Percentiles rank a stretch among this genome's conserved stretches.
Conservation (phyloP, 768 basidiomycete genomes). For the Coprinopsis cinerea region DNA sequence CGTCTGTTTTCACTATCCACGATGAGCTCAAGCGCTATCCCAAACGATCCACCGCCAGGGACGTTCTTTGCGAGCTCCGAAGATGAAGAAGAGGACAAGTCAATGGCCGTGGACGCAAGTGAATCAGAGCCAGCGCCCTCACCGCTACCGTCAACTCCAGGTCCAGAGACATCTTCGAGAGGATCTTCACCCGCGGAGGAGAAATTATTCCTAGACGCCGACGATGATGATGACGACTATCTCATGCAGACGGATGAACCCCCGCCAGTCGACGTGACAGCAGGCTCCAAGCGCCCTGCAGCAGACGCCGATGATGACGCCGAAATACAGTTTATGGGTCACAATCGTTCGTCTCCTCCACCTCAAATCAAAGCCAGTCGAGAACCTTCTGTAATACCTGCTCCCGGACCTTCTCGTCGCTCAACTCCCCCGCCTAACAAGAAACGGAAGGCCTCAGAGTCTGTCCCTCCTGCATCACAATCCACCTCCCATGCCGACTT, state of each 20-base stretch:
- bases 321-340: conserved; percentile 20
- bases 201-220: conserved; percentile 30
- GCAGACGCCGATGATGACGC: conserved; percentile 29
- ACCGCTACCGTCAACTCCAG: conserved; percentile 15
- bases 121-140: conserved; percentile 2
- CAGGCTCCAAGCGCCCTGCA: conserved; percentile 13
- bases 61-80: conserved; percentile 61
- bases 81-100: conserved; percentile 30
- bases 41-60: conserved; percentile 27
- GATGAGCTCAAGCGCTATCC: conserved; percentile 22
- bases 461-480: conserved; percentile 13
- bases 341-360: not conserved
- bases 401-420: conserved; percentile 6
- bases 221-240: conserved; percentile 28
- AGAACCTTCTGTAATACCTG: conserved; percentile 32
- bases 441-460: conserved; percentile 43
- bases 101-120: conserved; percentile 4
- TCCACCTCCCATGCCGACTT: conserved; percentile 12
- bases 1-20: conserved; percentile 7
- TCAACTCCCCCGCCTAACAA: conserved; percentile 32
- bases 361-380: not conserved
- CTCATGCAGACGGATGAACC: conserved; percentile 6
- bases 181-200: conserved; percentile 19
- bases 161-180: conserved; percentile 16
- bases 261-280: not conserved